Evolutionary conservation across 2,329 filamentous ascomycete species (phyloP), one percentile per base, ranked within the genome.

Genomic region (Alternaria panax): DNA sequence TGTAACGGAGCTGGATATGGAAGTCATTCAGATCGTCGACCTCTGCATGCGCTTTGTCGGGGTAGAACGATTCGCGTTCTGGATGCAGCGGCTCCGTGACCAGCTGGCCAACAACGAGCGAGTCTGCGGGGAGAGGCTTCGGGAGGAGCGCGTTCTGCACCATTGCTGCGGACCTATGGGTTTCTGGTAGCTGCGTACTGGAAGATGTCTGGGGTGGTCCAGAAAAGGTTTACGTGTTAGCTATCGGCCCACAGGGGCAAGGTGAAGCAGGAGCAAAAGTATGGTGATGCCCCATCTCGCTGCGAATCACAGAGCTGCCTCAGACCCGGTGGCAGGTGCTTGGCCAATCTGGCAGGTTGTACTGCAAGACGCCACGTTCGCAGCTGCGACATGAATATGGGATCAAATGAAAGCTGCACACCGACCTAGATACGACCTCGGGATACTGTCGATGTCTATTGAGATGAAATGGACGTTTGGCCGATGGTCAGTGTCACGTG

Each of bases 1-100:
- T 75, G 70, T 78, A 78, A 27, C 75, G 74, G 28, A 77, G 71
- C 59, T 78, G 74, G 55, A 78, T 78, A 64, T 77, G 73, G 64
- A 75, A 77, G 64, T 78, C 74, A 52, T 78, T 78, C 61, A 78
- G 70, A 27, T 75, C 74, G 63, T 78, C 75, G 63, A 78, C 62
- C 40, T 70, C 66, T 32, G 66, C 70, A 57, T 75, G 72, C 20
- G 75, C 72, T n/a, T 59, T 55, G 53, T 72, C 66, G 18, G 73
- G 75, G 56, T 75, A 76, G 67, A 77, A 78, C 60, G 72, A 67
- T 45, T 77, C 75, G 52, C 66, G 70, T 53, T 77, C 75, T 62
- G 75, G 75, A 57, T 77, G 73, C 12, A 78, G 68, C 24, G 75
- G 75, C 57, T 78, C 72, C 43, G 70, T 70, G 18, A 78, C 67